Percentiles rank a stretch among this genome's conserved stretches.
Conservation (phyloP, 495 filamentous ascomycete genomes). For the Lasiosphaeris hirsuta region DNA sequence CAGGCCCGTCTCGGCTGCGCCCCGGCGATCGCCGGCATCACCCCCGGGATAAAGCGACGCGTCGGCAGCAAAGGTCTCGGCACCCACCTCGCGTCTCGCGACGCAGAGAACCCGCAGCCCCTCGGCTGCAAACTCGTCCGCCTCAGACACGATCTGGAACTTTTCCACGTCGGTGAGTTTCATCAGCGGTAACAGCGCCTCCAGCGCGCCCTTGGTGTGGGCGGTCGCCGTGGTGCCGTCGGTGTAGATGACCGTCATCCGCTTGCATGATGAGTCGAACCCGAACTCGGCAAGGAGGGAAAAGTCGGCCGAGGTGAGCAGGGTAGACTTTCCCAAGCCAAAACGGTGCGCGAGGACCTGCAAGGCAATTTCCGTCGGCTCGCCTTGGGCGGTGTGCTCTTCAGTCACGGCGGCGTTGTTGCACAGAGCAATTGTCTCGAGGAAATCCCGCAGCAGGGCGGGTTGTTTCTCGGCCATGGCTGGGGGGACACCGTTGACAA, state of each 20-base stretch:
- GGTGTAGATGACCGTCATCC: constrained; percentile 75
- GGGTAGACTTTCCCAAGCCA: constrained; percentile 52
- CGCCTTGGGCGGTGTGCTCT: constrained; percentile 58
- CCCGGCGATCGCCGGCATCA: constrained; percentile 10
- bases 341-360: constrained; percentile 77
- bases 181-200: constrained; percentile 66
- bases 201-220: constrained; percentile 77
- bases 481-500: constrained; percentile 6
- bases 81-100: constrained; percentile 45
- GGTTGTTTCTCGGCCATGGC: constrained; percentile 13
- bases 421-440: constrained; percentile 30
- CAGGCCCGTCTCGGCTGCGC: constrained; percentile 51
- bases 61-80: background rate
- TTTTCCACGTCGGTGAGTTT: constrained; percentile 57
- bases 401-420: constrained; percentile 46
- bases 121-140: constrained; percentile 61
- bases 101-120: constrained; percentile 78
- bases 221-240: constrained; percentile 38
- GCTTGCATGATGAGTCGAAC: constrained; percentile 77
- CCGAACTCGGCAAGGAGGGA: constrained; percentile 66
- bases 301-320: constrained; percentile 44
- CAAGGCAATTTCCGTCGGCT: constrained; percentile 82
- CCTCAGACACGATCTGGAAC: constrained; percentile 55
- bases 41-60: background rate
- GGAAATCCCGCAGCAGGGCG: constrained; percentile 17